phyloP scores from a whole-genome alignment of 2,329 filamentous ascomycete genomes.

The Aspergillus awamori region DNA sequence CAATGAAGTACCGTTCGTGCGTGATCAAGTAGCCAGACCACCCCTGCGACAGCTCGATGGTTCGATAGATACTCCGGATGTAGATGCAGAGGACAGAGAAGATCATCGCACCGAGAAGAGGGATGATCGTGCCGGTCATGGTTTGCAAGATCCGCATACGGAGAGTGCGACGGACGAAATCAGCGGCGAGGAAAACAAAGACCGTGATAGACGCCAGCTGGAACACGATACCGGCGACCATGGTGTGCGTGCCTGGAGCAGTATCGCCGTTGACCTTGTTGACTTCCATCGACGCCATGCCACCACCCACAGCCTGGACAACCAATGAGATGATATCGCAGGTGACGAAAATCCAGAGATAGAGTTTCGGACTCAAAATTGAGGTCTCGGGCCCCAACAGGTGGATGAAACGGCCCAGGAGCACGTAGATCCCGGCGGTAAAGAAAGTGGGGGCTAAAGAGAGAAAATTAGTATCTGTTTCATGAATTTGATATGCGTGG shows the following conservation, averaged over 20 bases:
- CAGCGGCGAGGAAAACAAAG: constrained; percentile 53
- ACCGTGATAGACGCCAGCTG: constrained; percentile 59
- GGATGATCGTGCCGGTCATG: constrained; percentile 31
- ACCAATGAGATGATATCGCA: constrained; percentile 58
- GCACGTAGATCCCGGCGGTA: constrained; percentile 55
- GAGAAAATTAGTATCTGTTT: not conserved
- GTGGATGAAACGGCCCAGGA: constrained; percentile 53
- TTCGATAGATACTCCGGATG: constrained; percentile 54
- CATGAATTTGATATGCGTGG: not conserved
- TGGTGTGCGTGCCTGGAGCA: constrained; percentile 52
- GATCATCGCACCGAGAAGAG: constrained; percentile 43
- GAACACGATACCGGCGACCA: constrained; percentile 60
- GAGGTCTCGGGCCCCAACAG: constrained; percentile 49
- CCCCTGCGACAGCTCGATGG: constrained; percentile 54
- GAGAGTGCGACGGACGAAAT: constrained; percentile 49
- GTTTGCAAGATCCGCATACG: constrained; percentile 28
- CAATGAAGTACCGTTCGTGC: constrained; percentile 55
- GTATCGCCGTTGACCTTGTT: constrained; percentile 51
- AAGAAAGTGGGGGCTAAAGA: constrained; percentile 52
- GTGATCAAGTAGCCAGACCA: constrained; percentile 56
- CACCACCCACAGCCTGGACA: constrained; percentile 60
- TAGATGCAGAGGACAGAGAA: constrained; percentile 51
- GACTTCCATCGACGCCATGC: constrained; percentile 50
- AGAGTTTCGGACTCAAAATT: constrained; percentile 46
- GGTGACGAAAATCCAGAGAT: constrained; percentile 56